phyloP scores from a whole-genome alignment of 352 stramenopile genomes.

The Pythium grandisporangium region DNA sequence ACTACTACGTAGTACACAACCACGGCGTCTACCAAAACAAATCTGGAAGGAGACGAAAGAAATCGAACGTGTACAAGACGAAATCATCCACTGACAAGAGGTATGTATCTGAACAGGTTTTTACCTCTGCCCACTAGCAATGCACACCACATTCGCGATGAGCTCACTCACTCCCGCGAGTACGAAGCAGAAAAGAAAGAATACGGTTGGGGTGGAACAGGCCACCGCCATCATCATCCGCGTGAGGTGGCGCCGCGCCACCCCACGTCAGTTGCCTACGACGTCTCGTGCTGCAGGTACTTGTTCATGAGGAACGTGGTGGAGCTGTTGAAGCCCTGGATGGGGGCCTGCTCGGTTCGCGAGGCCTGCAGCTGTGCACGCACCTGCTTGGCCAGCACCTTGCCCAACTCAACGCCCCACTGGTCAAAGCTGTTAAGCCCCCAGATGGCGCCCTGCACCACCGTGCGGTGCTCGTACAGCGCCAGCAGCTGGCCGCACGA shows the following conservation, averaged over 20 bases:
- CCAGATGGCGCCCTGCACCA: conserved; percentile 97
- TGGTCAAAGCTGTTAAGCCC: conserved; percentile 98
- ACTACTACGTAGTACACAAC: too few species aligned
- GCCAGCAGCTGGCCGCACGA: conserved; percentile 93
- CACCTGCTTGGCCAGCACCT: conserved; percentile 96
- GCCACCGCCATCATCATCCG: conserved; percentile 63
- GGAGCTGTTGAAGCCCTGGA: conserved; percentile 94
- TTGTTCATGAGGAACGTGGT: conserved; percentile 89
- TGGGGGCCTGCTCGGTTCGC: conserved; percentile 54
- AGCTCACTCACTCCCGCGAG: conserved; percentile 73
- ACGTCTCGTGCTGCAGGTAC: conserved; percentile 83
- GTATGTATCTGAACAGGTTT: too few species aligned
- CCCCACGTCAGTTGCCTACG: conserved; percentile 17
- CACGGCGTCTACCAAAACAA: too few species aligned
- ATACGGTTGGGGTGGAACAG: conserved; percentile 41
- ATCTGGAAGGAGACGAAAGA: too few species aligned
- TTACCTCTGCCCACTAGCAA: too few species aligned
- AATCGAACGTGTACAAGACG: too few species aligned
- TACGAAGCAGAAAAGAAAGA: conserved; percentile 57
- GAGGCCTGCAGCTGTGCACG: conserved; percentile 81
- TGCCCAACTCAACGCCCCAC: conserved; percentile 98
- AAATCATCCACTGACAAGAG: too few species aligned
- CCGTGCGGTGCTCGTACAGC: conserved; percentile 98
- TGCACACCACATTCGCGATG: too few species aligned
- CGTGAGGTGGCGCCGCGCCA: too few species aligned